These are phyloP conservation scores for Halophytophthora batemanensis DNA, from an alignment of 352 stramenopile species.

Conservation along the genomic window DNA sequence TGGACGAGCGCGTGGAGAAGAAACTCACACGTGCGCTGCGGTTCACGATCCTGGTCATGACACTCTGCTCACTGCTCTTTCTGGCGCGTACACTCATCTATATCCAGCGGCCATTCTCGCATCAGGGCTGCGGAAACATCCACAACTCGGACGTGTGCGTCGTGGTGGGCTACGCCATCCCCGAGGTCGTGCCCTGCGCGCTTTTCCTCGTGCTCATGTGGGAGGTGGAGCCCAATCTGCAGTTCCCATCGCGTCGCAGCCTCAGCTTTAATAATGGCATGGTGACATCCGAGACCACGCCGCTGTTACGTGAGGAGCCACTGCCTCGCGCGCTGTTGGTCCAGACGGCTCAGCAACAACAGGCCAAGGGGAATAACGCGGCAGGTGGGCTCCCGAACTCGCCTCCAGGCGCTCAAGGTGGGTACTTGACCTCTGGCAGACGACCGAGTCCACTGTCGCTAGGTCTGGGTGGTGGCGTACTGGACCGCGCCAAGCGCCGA, in stretches of 20 bases:
- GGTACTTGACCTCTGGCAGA: constrained; percentile 23
- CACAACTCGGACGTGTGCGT: constrained; percentile 61
- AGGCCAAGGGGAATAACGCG: constrained; percentile 1
- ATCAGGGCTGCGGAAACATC: constrained; percentile 67
- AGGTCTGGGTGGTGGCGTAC: constrained; percentile 47
- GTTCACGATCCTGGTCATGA: constrained; percentile 76
- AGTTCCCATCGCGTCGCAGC: constrained; percentile 52
- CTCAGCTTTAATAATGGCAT: constrained; percentile 40
- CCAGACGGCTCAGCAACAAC: constrained; percentile 4
- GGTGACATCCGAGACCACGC: constrained; percentile 42
- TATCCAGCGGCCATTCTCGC: constrained; percentile 70
- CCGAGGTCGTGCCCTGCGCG: constrained; percentile 65
- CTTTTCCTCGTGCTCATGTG: constrained; percentile 87
- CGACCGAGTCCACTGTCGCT: constrained; percentile 65
- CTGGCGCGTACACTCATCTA: constrained; percentile 79
- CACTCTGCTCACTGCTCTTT: constrained; percentile 60
- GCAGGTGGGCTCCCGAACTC: constrained; percentile 9
- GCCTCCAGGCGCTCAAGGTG: constrained; percentile 7
- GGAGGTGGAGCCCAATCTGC: constrained; percentile 74
- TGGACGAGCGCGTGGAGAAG: constrained; percentile 57
- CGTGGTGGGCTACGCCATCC: constrained; percentile 65
- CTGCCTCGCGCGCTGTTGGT: constrained; percentile 17
- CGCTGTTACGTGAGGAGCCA: constrained; percentile 40
- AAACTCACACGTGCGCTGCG: constrained; percentile 75
- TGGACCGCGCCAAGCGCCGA: constrained; percentile 42